A percentile compares a stretch with the other conserved stretches of the same genome.
Evolutionary conservation across 208 protist genomes (phyloP).

Genomic region (Plasmodiophora brassicae): DNA sequence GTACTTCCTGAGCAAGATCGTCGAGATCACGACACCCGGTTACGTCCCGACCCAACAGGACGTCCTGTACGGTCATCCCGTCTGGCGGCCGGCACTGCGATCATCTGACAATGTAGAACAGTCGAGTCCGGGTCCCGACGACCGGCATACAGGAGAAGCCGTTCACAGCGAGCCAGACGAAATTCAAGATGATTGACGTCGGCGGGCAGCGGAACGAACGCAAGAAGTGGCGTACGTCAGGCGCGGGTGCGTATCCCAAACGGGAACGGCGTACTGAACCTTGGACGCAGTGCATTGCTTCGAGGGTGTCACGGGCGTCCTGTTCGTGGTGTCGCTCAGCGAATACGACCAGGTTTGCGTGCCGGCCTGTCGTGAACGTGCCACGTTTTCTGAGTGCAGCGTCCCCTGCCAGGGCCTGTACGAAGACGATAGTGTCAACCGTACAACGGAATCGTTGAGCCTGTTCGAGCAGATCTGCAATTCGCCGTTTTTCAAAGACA

Average conservation of each 20-base stretch:
- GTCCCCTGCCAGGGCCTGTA: too few species aligned
- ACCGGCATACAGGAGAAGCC: neutral
- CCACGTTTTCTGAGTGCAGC: too few species aligned
- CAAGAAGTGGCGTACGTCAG: too few species aligned
- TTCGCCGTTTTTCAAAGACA: slow-evolving; percentile 61
- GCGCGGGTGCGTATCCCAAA: too few species aligned
- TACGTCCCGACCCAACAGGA: neutral
- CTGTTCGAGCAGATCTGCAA: slow-evolving; percentile 64
- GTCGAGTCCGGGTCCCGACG: too few species aligned
- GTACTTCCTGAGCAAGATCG: neutral
- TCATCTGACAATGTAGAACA: too few species aligned
- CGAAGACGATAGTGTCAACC: slow-evolving; percentile 65
- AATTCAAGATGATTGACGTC: slow-evolving; percentile 17
- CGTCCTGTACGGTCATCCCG: neutral
- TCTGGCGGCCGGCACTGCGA: neutral
- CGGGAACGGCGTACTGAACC: too few species aligned
- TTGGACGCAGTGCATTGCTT: slow-evolving; percentile 82
- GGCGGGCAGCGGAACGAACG: slow-evolving; percentile 30
- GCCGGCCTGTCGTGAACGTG: too few species aligned
- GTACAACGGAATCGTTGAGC: slow-evolving; percentile 63
- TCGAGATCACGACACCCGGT: too few species aligned
- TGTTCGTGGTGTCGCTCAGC: slow-evolving; percentile 61
- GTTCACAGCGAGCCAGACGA: neutral
- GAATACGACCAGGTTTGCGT: slow-evolving; percentile 69
- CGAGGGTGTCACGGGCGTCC: slow-evolving; percentile 63